Conservation (phyloP, 306 rosid species). For the Canavalia ensiformis region DNA sequence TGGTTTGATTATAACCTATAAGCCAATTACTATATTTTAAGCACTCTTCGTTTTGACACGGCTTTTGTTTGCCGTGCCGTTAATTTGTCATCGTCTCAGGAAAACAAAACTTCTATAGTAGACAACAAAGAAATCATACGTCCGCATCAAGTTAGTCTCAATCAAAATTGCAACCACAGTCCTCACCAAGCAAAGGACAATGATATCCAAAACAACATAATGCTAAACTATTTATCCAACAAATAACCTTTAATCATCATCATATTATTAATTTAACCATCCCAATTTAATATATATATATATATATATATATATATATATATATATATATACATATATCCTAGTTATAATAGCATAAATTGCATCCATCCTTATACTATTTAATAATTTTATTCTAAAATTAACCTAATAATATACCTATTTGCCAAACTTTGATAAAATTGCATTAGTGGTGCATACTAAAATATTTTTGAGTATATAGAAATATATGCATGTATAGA, state of each 20-base stretch:
- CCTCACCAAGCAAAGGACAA: background rate
- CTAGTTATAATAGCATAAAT: no score
- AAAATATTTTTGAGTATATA: background rate
- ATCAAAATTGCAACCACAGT: background rate
- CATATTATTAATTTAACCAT: no score
- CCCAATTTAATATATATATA: background rate
- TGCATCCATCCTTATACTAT: no score
- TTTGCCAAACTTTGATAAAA: background rate
- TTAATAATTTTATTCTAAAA: no score
- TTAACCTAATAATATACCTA: no score
- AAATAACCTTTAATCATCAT: background rate
- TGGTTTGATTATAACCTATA: no score
- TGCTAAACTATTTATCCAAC: background rate
- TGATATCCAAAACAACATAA: background rate
- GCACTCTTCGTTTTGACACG: background rate
- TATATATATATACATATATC: no score
- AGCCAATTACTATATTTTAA: no score
- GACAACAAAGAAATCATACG: background rate
- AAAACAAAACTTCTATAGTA: background rate
- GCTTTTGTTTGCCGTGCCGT: constrained; percentile 36
- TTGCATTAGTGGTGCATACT: background rate
- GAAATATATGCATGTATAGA: background rate
- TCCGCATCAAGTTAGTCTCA: background rate
- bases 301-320: no score
- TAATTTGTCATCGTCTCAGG: background rate